Base-by-base conservation (phyloP, 2,329 filamentous ascomycete genomes). In the Neocucurbitaria cava region DNA sequence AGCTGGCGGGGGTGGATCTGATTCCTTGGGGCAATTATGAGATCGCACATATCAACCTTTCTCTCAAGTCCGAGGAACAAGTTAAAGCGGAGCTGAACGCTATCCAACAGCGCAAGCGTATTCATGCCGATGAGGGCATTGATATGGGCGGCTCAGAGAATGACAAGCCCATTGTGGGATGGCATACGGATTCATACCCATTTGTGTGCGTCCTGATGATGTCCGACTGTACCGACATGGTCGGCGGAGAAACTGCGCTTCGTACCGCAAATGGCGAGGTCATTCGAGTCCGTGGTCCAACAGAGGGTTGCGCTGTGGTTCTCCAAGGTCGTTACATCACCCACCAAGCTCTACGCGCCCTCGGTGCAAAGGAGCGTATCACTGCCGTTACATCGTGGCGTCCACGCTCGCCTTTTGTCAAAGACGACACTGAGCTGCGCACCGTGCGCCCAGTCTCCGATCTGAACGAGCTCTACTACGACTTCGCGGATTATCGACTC, bases 201-300 rank as follows among this genome's bases (percentile, higher is more conserved):
- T 89, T 88, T 65, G 86, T 89, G n/a, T 88, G 85, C 60, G 86
- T 89, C n/a, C 79, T 82, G 7, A 89, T 89, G 85, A 79, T 89
- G 24, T 86, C 83, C 31, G 85, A 89, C 64, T 87, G 85, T 59
- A 81, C 79, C 0, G 76, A 78, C 33, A 89, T 89, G 86, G 74
- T 86, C 11, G 87, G 87, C 9, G 86, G 87, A 3, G 87, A 89
- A 72, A 89, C 86, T 0, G 85, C 83, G 1, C 69, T 89, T n/a
- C 78, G 80, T 33, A 85, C 78, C 1, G 81, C 77, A 1, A 77
- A 77, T 21, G 84, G 84, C 2, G 78, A 83, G 2, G 77, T 86
- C 15, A 70, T 85, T 55, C 86, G 86, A 69, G 81, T 87, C 41
- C 79, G 85, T 48, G 85, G 85, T 11, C 85, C 85, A 4, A 78